These are phyloP conservation scores for Wallacemonas rigidus DNA, from an alignment of 208 protist species.

Conservation along the genomic window DNA sequence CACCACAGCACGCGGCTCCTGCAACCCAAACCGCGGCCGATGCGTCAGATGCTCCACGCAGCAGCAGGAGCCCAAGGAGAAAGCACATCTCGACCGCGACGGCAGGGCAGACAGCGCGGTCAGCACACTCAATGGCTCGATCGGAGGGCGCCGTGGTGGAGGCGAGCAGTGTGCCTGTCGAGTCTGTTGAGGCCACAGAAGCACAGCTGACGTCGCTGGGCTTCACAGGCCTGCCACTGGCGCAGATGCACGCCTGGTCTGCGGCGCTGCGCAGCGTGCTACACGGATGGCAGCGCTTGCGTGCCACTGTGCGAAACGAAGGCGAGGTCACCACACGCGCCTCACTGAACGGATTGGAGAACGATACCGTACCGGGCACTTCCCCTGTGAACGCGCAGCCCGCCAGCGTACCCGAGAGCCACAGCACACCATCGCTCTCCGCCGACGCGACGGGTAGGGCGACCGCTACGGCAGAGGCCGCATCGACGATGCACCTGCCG, in stretches of 20 bases:
- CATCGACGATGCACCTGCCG: constrained; percentile 17
- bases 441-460: background rate
- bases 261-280: constrained; percentile 36
- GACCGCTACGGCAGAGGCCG: constrained; percentile 10
- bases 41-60: background rate
- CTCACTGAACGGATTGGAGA: background rate
- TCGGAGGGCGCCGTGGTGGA: constrained; percentile 4
- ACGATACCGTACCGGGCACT: background rate
- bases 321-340: background rate
- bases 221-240: constrained; percentile 30
- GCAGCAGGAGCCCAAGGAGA: background rate
- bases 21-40: no score
- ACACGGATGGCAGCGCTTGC: constrained; percentile 36
- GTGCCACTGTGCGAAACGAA: background rate
- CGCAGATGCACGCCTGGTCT: constrained; percentile 37
- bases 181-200: constrained; percentile 18
- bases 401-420: background rate
- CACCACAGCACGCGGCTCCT: background rate
- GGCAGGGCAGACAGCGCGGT: no score
- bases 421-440: background rate
- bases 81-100: constrained; percentile 7
- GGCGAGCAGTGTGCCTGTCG: constrained; percentile 21
- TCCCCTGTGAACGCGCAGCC: background rate
- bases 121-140: no score
- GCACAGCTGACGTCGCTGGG: constrained; percentile 36